Evolutionary conservation across 2,329 filamentous ascomycete genomes (phyloP), one percentile per base, ranked within the genome.

Genomic region (Fusarium sp.): DNA sequence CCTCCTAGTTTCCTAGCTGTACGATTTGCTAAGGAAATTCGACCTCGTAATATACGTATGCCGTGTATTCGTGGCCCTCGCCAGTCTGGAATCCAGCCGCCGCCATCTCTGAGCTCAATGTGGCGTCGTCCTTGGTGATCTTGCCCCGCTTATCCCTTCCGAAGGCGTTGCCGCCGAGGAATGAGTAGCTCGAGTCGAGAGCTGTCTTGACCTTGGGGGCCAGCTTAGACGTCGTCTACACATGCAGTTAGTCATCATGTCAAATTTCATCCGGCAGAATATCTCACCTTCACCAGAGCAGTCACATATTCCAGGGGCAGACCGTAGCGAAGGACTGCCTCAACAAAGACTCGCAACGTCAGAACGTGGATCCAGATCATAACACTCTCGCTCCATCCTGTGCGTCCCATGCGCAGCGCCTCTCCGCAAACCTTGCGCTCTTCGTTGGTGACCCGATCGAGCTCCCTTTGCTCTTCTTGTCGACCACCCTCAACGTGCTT

Each of bases 41-140:
- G 73, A 98, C 91, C 74, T 97, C 92, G 78, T 98, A 99, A 81
- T 93, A 97, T 73, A 98, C 95, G 77, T 96, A 99, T 36, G 95
- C 90, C 57, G 92, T 95, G 80, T 98, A 99, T 75, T 97, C 93
- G 67, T 85, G 82, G 49, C 88, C 88, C 56, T 93, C 91, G 15
- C 86, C 87, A 37, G 85, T 84, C 21, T 81, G 83, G 45, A 89
- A 75, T 23, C 87, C 90, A 4, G 88, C 89, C 4, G 90, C 88
- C 36, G 92, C 91, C 84, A 97, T 91, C 68, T 98, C 94, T 33
- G 88, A 89, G 37, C 90, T 88, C 71, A 91, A 77, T 25, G 86
- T 82, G 13, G 88, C 88, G 71, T 98, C 94, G 72, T 99, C 95
- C 77, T 96, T 96, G 72, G 90, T 90, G 67, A 95, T 88, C 65